phyloP scores from a whole-genome alignment of 2,329 filamentous ascomycete genomes.

The Zymoseptoria crescenta region DNA sequence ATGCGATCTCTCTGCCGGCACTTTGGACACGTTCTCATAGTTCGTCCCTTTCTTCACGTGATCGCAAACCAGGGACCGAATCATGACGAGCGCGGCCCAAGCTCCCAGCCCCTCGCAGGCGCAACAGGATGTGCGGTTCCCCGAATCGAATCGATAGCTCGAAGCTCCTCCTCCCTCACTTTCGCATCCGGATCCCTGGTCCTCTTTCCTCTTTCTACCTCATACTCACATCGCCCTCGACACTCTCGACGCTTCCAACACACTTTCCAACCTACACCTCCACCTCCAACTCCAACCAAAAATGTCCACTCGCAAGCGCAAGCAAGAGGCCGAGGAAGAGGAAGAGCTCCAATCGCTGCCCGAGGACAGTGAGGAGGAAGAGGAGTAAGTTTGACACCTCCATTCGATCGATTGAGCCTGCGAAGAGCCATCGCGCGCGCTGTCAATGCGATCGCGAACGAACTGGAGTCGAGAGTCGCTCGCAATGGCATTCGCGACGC shows the following conservation, averaged over 20 bases:
- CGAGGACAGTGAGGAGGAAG: slow-evolving; percentile 29
- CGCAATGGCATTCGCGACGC: neutral
- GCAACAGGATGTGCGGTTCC: neutral
- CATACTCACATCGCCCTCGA: neutral
- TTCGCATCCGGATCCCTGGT: neutral
- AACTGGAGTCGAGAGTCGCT: neutral
- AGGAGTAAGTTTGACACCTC: slow-evolving; percentile 31
- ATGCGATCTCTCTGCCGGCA: too few species aligned
- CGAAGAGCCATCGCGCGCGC: neutral
- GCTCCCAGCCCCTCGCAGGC: neutral
- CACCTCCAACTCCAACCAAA: slow-evolving; percentile 8
- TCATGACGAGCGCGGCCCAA: neutral
- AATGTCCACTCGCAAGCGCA: slow-evolving; percentile 38
- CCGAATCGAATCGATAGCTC: neutral
- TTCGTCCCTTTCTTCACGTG: too few species aligned
- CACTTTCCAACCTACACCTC: too few species aligned
- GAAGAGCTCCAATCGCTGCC: slow-evolving; percentile 38
- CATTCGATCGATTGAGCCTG: neutral
- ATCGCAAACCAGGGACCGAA: neutral
- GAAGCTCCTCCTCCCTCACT: neutral
- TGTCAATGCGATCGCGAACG: neutral
- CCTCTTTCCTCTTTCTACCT: neutral
- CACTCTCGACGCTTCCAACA: slow-evolving; percentile 11
- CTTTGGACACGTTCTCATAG: too few species aligned
- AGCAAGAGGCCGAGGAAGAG: slow-evolving; percentile 34